phyloP scores from a whole-genome alignment of 2,329 filamentous ascomycete genomes.

The Leptoxyphium fumago region DNA sequence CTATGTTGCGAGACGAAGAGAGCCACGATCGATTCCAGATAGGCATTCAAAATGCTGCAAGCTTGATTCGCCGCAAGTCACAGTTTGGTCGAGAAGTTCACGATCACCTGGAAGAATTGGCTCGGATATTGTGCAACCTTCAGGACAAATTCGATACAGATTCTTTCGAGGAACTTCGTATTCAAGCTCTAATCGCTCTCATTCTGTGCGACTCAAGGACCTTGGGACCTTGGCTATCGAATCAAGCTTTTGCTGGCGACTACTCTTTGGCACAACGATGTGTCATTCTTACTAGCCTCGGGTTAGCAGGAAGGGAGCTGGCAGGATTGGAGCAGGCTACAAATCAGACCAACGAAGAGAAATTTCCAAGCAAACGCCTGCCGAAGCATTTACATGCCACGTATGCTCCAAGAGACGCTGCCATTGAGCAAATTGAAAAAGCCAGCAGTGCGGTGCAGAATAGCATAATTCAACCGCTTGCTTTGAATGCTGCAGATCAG shows the following conservation, averaged over 20 bases:
- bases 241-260: slow-evolving; percentile 80
- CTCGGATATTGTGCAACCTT: slow-evolving; percentile 59
- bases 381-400: slow-evolving; percentile 58
- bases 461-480: slow-evolving; percentile 65
- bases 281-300: slow-evolving; percentile 66
- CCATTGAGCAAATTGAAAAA: slow-evolving; percentile 45
- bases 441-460: slow-evolving; percentile 55
- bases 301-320: slow-evolving; percentile 68
- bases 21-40: slow-evolving; percentile 74
- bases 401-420: slow-evolving; percentile 38
- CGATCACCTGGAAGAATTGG: slow-evolving; percentile 71
- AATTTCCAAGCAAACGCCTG: slow-evolving; percentile 69
- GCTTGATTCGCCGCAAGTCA: slow-evolving; percentile 74
- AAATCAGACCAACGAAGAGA: slow-evolving; percentile 28
- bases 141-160: slow-evolving; percentile 76
- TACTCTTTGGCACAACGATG: slow-evolving; percentile 77
- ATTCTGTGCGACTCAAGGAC: slow-evolving; percentile 59
- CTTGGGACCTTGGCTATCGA: slow-evolving; percentile 73
- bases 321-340: slow-evolving; percentile 54
- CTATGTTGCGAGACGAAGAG: slow-evolving; percentile 64
- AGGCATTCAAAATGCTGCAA: slow-evolving; percentile 59
- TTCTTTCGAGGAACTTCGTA: slow-evolving; percentile 56
- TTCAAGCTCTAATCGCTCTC: slow-evolving; percentile 71
- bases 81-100: slow-evolving; percentile 77
- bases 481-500: slow-evolving; percentile 65